These are phyloP conservation scores for Teratosphaeria nubilosa DNA, from an alignment of 2,329 filamentous ascomycete genomes.

Conservation along the genomic window DNA sequence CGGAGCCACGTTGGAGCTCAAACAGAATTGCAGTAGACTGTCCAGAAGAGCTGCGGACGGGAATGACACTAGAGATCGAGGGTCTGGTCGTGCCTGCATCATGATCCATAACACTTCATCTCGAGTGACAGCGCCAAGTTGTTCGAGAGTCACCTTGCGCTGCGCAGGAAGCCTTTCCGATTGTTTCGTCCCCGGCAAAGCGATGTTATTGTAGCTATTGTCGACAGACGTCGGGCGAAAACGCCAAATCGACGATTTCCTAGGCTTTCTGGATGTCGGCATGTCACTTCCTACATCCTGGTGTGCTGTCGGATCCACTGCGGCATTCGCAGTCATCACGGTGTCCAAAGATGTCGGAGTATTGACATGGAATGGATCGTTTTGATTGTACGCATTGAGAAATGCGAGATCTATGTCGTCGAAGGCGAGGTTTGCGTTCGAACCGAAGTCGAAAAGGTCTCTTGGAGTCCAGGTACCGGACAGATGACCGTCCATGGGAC, in stretches of 20 bases:
- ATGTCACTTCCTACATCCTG: not conserved
- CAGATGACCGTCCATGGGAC: not conserved
- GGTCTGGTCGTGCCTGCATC: not conserved
- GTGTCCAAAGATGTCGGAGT: not conserved
- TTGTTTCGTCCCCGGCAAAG: not conserved
- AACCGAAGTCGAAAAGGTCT: not conserved
- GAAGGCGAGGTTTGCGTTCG: not conserved
- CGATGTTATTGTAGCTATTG: not conserved
- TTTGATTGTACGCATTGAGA: not conserved
- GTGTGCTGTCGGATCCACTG: not conserved
- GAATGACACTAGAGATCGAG: not conserved
- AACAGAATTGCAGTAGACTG: not conserved
- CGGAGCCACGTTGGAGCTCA: not conserved
- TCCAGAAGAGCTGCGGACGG: not conserved
- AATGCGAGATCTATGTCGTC: not conserved
- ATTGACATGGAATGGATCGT: not conserved
- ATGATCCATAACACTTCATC: not conserved
- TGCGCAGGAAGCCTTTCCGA: not conserved
- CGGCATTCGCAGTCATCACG: not conserved
- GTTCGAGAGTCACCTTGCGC: not conserved
- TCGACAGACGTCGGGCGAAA: not conserved
- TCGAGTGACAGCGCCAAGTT: not conserved
- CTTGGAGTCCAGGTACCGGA: not conserved
- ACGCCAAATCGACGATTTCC: not conserved
- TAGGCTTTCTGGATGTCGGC: not conserved